Base-by-base conservation (phyloP, 345 rosid genomes). In the Gossypium sturtianum region DNA sequence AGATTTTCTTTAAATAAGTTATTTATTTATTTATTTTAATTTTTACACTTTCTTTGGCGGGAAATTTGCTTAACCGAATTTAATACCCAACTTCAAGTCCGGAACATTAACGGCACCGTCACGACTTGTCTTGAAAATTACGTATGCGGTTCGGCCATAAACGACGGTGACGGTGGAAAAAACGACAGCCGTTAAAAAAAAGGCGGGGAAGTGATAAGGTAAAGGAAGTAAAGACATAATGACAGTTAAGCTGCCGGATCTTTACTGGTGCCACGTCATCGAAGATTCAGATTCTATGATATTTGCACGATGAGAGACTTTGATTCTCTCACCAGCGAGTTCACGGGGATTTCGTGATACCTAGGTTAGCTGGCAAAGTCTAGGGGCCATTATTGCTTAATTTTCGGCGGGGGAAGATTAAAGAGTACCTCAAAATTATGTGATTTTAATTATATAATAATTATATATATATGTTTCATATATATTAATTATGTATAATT, bases 41-140 rank as follows among this genome's bases (percentile, higher is more conserved):
- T 34, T 34, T 12, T 69, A 64, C 0, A 2, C 0, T 57, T 12
- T 58, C 34, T 74, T 78, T 78, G 80, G 86, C 86, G 85, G 85
- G 89, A 81, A 74, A 20, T 8, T 69, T 59, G 20, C 71, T 81
- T 22, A 76, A 79, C 15, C 66, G 71, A 43, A 63, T 3, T 78
- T 62, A 2, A 72, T 27, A 38, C 9, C 20, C 51, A 61, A 29
- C 60, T 72, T 81, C 3, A 23, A 43, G 73, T 77, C 83, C 84
- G 84, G 38, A 7, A 27, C 12, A 0, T 34, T 27, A 41, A 49
- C 67, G 9, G 41, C 20, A 65, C 20, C 74, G 70, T 77, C 19
- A 74, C 56, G 45, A 70, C 77, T 34, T 5, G 41, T 5, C 7
- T 34, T 1, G 41, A 5, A 12, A 7, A 2, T 47, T 47, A 7